Base-by-base conservation (phyloP, 2,329 filamentous ascomycete species). In the Berkeleyomyces rouxiae region DNA sequence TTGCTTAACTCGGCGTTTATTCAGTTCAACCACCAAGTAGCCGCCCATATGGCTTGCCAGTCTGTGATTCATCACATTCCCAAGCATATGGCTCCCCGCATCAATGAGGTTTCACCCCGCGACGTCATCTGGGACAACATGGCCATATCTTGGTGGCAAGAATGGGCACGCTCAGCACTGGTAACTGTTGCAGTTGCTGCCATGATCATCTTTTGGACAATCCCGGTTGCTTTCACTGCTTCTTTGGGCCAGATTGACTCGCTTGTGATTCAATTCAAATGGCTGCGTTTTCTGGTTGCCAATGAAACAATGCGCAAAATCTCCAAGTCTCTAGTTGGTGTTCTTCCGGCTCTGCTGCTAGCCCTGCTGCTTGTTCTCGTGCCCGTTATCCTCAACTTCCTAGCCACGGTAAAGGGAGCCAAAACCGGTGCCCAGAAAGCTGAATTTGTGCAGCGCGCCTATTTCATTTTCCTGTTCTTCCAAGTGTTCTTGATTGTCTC, bases 101-200 rank as follows among this genome's bases (percentile, higher is more conserved):
- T 88, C 47, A 87, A 96, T n/a, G 93, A 99, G 71, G 90, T 99
- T 57, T 90, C 90, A 5, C 93, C 93, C 0, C 85, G 86, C 51
- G 91, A 97, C 70, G 90, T 99, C 7, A 80, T 95, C 47, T 99
- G 93, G 93, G 89, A 95, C 67, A 99, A 99, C 70, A 92, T 99
- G 85, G 91, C 90, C 0, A 87, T 96, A 68, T 84, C 81, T 62
- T 97, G 93, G 92, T 97, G 91, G 90, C 85, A 92, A 66, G 82
- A 86, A 63, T 96, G 92, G 79, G 69, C 90, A 39, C 82, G 90
- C 37, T 84, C 84, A 1, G 80, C 77, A 43, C 71, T 86, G 7
- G 85, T 92, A 9, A 74, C 89, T 39, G 73, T 76, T 6, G 68
- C 87, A 33, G 85, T 95, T 6, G 72, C 79, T 43, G 87, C 78